A percentile compares a stretch with the other conserved stretches of the same genome.
Evolutionary conservation across 257 asterid genomes (phyloP).

Genomic region (Rhazya stricta): DNA sequence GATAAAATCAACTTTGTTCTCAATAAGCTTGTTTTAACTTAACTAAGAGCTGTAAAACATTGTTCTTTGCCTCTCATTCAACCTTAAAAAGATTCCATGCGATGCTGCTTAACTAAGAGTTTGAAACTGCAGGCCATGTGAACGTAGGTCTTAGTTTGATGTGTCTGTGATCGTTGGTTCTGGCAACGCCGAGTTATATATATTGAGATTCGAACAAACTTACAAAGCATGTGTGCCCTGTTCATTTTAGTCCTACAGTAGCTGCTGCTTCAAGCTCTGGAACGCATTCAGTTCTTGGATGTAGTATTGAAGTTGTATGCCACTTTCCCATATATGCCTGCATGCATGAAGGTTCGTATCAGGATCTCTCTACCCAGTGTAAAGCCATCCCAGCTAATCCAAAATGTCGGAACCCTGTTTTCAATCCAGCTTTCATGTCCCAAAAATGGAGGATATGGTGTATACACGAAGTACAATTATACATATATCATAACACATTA

Average conservation of each 20-base stretch:
- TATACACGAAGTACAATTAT: too few species aligned
- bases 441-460: too few species aligned
- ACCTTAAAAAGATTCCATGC: too few species aligned
- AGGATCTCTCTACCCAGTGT: background rate
- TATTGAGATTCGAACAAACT: background rate
- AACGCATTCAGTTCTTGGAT: background rate
- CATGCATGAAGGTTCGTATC: background rate
- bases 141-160: background rate
- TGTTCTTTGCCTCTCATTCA: too few species aligned
- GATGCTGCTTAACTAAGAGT: too few species aligned
- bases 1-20: background rate
- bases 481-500: too few species aligned
- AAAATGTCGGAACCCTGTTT: background rate
- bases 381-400: background rate
- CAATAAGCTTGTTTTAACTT: too few species aligned
- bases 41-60: too few species aligned
- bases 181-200: background rate
- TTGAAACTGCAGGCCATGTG: background rate
- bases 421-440: background rate
- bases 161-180: background rate
- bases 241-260: background rate
- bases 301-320: background rate
- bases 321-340: background rate
- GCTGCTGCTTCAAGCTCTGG: conserved; percentile 6
- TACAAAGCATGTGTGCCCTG: background rate